Conservation (phyloP, 345 rosid genomes). For the Xanthoceras sorbifolium region DNA sequence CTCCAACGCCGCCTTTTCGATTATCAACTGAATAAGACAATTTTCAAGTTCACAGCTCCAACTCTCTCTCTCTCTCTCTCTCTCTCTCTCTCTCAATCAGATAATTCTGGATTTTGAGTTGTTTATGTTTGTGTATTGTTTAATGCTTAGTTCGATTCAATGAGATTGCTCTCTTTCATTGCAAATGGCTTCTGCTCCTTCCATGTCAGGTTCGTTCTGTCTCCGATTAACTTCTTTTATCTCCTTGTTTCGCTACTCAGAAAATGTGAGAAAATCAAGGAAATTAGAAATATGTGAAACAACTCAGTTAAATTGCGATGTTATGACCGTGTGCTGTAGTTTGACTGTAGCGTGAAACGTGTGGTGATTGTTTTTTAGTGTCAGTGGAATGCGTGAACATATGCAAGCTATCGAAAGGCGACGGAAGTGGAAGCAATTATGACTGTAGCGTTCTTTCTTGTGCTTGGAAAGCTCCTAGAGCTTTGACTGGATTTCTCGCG, state of each 20-base stretch:
- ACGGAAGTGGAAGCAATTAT: conserved; percentile 54
- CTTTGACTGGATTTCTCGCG: conserved; percentile 82
- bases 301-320: background rate
- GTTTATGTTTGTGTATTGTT: conserved; percentile 14
- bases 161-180: conserved; percentile 49
- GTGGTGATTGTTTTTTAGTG: conserved; percentile 48
- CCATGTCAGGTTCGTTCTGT: conserved; percentile 62
- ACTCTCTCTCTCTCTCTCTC: conserved; percentile 7
- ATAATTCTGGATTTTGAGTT: background rate
- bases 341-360: conserved; percentile 13
- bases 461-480: conserved; percentile 91
- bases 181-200: conserved; percentile 82
- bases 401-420: conserved; percentile 77
- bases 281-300: background rate
- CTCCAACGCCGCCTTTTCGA: conserved; percentile 21
- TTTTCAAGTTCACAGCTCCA: conserved; percentile 9
- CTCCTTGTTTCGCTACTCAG: conserved; percentile 16
- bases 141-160: conserved; percentile 49
- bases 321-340: background rate
- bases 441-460: conserved; percentile 82
- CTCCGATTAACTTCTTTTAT: background rate
- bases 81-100: background rate
- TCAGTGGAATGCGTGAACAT: conserved; percentile 79
- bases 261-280: conserved; percentile 23
- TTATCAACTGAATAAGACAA: conserved; percentile 15